Conservation (phyloP, 2,329 filamentous ascomycete genomes). For the Sporothrix phasma region DNA sequence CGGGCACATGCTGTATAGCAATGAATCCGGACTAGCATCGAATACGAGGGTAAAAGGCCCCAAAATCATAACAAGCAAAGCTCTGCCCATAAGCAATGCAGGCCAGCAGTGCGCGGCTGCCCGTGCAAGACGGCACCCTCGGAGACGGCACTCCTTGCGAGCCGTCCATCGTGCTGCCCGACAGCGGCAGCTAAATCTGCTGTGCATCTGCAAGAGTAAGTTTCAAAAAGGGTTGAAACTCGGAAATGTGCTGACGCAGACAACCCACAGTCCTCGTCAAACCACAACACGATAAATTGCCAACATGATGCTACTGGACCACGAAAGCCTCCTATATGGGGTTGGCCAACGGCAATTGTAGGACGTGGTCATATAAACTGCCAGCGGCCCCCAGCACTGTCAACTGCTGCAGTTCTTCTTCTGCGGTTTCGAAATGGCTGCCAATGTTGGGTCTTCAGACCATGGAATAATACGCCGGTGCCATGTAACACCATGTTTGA, state of each 20-base stretch:
- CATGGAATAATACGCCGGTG: constrained; percentile 15
- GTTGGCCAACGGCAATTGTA: background rate
- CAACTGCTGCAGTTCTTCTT: constrained; percentile 14
- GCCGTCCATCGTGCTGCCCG: too few species aligned
- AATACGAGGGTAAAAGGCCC: background rate
- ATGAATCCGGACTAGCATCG: background rate
- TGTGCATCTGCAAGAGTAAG: too few species aligned
- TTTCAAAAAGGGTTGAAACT: too few species aligned
- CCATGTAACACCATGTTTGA: constrained; percentile 17
- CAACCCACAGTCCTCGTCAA: background rate
- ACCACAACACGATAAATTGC: constrained; percentile 2
- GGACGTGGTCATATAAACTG: constrained; percentile 14
- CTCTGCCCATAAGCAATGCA: too few species aligned
- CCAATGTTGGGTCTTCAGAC: constrained; percentile 17
- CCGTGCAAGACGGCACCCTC: too few species aligned
- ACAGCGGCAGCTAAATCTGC: too few species aligned
- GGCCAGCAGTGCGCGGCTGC: too few species aligned
- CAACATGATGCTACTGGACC: background rate
- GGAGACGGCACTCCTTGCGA: too few species aligned
- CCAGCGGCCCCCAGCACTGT: background rate
- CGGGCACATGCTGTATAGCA: background rate
- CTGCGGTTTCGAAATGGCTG: constrained; percentile 10
- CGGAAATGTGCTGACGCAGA: background rate
- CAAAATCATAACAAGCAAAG: background rate
- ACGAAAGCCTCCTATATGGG: constrained; percentile 16